phyloP scores from a whole-genome alignment of 169 alveolate genomes.

The Ichthyophthirius multifiliis region DNA sequence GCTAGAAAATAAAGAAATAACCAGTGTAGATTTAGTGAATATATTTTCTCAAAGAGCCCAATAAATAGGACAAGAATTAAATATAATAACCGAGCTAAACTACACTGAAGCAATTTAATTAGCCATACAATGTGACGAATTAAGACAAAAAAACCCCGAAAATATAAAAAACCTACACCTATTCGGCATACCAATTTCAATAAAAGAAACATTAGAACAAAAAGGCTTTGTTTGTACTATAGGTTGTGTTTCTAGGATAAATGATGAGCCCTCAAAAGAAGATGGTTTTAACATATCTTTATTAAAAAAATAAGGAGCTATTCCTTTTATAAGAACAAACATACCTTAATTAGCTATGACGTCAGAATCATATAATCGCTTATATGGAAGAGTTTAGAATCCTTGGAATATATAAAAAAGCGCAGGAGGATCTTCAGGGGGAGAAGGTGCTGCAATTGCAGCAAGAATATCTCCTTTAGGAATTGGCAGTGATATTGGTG shows the following conservation, averaged over 20 bases:
- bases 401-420: conserved; percentile 59
- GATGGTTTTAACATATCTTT: conserved; percentile 14
- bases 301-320: conserved; percentile 52
- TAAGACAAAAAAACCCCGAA: not conserved
- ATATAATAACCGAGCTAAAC: not conserved
- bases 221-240: not conserved
- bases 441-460: conserved; percentile 73
- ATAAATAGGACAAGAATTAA: not conserved
- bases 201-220: not conserved
- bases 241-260: not conserved
- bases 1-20: conserved; percentile 20
- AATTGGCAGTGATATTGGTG: conserved; percentile 69
- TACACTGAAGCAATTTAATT: not conserved
- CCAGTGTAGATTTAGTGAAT: conserved; percentile 39
- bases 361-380: conserved; percentile 46
- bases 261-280: not conserved
- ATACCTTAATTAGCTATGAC: conserved; percentile 50
- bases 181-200: not conserved
- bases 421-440: conserved; percentile 82
- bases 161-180: not conserved
- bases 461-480: conserved; percentile 61
- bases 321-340: conserved; percentile 67
- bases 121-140: not conserved
- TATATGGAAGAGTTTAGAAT: conserved; percentile 62
- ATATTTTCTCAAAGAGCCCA: not conserved